Percentiles rank a stretch among this genome's conserved stretches.
These are phyloP conservation scores for Dendrobium chrysotoxum DNA, from an alignment of 106 monocot species.

Conservation along the genomic window DNA sequence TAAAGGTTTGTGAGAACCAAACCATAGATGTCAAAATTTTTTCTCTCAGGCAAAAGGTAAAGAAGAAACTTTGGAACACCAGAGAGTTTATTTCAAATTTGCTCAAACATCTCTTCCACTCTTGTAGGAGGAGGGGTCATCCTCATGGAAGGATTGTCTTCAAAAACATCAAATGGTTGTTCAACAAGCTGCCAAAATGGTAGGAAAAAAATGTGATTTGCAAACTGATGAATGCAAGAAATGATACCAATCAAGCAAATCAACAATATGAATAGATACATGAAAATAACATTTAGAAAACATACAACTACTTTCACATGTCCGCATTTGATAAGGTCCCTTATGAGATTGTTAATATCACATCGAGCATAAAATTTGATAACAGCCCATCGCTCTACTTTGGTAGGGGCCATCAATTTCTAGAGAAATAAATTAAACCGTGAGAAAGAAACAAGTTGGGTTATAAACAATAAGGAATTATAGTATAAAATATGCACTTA, in stretches of 20 bases:
- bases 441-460: not conserved
- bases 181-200: constrained; percentile 36
- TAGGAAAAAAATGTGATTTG: not conserved
- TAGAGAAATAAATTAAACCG: not conserved
- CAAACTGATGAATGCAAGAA: not conserved
- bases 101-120: too few species aligned
- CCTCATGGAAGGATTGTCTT: constrained; percentile 49
- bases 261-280: not conserved
- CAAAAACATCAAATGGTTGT: constrained; percentile 54
- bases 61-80: too few species aligned
- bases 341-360: too few species aligned
- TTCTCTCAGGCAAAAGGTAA: constrained; percentile 75
- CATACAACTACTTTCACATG: constrained; percentile 80
- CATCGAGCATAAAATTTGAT: too few species aligned
- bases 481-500: not conserved
- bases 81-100: too few species aligned
- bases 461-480: not conserved
- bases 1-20: constrained; percentile 4
- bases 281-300: not conserved
- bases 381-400: too few species aligned
- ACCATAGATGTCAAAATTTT: constrained; percentile 89
- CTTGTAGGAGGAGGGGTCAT: constrained; percentile 47
- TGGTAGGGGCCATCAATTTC: too few species aligned
- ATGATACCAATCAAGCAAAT: not conserved
- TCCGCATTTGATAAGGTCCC: constrained; percentile 76